Base-by-base conservation (phyloP, 2,329 filamentous ascomycete genomes). In the Davidsoniella australis region DNA sequence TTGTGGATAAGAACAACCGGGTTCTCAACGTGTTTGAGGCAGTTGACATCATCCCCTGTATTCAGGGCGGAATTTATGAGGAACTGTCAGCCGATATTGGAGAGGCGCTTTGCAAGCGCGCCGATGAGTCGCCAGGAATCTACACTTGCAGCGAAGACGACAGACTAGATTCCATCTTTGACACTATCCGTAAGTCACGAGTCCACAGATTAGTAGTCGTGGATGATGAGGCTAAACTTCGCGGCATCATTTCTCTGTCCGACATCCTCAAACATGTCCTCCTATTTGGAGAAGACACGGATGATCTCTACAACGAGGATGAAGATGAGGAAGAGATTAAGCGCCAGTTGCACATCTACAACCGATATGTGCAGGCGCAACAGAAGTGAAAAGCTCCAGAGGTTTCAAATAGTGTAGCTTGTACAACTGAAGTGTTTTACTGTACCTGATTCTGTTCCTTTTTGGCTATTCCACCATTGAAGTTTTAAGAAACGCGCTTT, bases 21-120 rank as follows among this genome's bases (percentile, higher is more conserved):
- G 78, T 98, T 0, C 76, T 96, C 55, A 98, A 98, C 60, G 87
- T 96, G 9, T 98, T 98, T 59, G 93, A 98, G 66, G 85, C 91
- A 1, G 88, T 98, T 46, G 91, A 98, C 64, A 88, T 98, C 53
- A 94, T 98, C 57, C 82, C 88, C 0, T 80, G 94, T 58, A 94
- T 98, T 66, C 94, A 93, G 65, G 87, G 86, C 18, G 87, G 88
- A 17, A 79, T 79, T 36, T 96, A 96, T 60, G 91, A 96, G 55
- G 89, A 95, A 56, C 70, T 98, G 50, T 80, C 82, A 53, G 76
- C 87, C 17, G 85, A 76, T 5, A 85, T 96, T 4, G 91, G 89
- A 41, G 88, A 95, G 54, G 89, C 89, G 2, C 68, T 96, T 50
- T 80, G 85, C 58, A 93, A 84, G 63, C 77, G 89, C 54, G 78